Percentiles rank a stretch among this genome's conserved stretches.
phyloP scores from a whole-genome alignment of 768 basidiomycete species.

The Termitomyces sp. region DNA sequence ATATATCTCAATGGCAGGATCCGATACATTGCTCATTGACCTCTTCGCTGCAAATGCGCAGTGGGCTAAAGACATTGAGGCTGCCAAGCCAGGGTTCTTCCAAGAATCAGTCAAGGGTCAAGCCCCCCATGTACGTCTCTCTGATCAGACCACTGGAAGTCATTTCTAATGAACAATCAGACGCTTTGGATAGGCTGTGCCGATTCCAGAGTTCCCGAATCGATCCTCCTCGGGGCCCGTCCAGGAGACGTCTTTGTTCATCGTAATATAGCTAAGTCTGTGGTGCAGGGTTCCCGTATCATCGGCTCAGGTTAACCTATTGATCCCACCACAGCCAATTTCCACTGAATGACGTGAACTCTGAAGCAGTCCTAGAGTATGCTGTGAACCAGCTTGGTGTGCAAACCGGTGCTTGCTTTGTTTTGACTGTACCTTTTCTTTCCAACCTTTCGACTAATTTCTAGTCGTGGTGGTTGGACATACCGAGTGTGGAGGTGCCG shows the following conservation, averaged over 20 bases:
- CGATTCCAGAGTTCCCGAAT: conserved; percentile 83
- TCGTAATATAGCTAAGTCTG: conserved; percentile 79
- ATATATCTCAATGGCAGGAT: conserved; percentile 7
- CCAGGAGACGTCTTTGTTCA: conserved; percentile 85
- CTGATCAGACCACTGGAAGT: conserved; percentile 3
- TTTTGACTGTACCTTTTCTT: conserved; percentile 17
- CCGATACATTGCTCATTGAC: conserved; percentile 19
- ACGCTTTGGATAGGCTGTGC: conserved; percentile 79
- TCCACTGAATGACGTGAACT: conserved; percentile 64
- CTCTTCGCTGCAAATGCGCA: conserved; percentile 49
- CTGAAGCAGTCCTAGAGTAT: conserved; percentile 67
- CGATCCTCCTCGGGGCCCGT: conserved; percentile 57
- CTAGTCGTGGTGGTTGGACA: conserved; percentile 82
- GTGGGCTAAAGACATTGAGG: conserved; percentile 63
- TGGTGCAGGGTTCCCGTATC: neutral
- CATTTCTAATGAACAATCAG: conserved; percentile 27
- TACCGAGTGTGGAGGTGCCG: conserved; percentile 75
- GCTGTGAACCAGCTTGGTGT: conserved; percentile 69
- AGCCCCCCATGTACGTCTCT: conserved; percentile 48
- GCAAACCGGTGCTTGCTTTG: conserved; percentile 61
- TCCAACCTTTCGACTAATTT: conserved; percentile 24
- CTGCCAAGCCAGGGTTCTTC: conserved; percentile 62
- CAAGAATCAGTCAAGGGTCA: conserved; percentile 57
- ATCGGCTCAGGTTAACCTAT: neutral
- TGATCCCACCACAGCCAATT: conserved; percentile 51